A percentile compares a stretch with the other conserved stretches of the same genome.
phyloP scores from a whole-genome alignment of 371 early-diverging fungal genomes.

The Mortierella sp. region DNA sequence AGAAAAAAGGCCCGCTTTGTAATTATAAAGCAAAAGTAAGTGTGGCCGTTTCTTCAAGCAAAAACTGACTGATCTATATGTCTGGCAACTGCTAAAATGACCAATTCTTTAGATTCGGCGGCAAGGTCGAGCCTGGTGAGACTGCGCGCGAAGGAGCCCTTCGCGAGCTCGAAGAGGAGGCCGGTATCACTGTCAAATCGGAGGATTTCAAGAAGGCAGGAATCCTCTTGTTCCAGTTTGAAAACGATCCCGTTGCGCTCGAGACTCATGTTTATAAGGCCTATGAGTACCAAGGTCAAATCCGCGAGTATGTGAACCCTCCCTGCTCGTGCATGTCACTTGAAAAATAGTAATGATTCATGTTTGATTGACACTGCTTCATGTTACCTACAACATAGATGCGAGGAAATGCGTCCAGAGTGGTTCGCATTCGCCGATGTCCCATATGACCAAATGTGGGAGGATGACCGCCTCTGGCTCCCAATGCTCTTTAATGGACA shows the following conservation, averaged over 20 bases:
- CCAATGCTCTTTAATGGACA: slow-evolving; percentile 54
- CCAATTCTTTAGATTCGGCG: slow-evolving; percentile 68
- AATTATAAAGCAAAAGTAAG: background rate
- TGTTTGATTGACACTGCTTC: background rate
- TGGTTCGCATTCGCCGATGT: slow-evolving; percentile 68
- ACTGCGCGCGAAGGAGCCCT: slow-evolving; percentile 73
- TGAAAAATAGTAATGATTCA: too few species aligned
- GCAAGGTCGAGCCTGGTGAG: slow-evolving; percentile 79
- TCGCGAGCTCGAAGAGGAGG: slow-evolving; percentile 79
- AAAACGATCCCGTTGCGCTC: slow-evolving; percentile 63
- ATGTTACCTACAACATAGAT: slow-evolving; percentile 39
- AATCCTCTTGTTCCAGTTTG: slow-evolving; percentile 71
- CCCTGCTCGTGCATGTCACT: background rate
- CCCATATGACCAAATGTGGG: slow-evolving; percentile 71
- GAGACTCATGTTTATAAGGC: slow-evolving; percentile 73
- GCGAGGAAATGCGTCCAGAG: slow-evolving; percentile 76
- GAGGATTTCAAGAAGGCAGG: slow-evolving; percentile 65
- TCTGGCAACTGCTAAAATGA: background rate
- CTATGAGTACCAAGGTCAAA: slow-evolving; percentile 62
- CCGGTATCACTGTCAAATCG: slow-evolving; percentile 64
- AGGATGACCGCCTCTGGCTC: slow-evolving; percentile 69
- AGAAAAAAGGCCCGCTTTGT: background rate
- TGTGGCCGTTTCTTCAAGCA: background rate
- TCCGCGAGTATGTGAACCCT: slow-evolving; percentile 65
- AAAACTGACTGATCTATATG: background rate